These are phyloP conservation scores for Coelastrella sp. DNA, from an alignment of 139 green algal genomes.

Conservation along the genomic window DNA sequence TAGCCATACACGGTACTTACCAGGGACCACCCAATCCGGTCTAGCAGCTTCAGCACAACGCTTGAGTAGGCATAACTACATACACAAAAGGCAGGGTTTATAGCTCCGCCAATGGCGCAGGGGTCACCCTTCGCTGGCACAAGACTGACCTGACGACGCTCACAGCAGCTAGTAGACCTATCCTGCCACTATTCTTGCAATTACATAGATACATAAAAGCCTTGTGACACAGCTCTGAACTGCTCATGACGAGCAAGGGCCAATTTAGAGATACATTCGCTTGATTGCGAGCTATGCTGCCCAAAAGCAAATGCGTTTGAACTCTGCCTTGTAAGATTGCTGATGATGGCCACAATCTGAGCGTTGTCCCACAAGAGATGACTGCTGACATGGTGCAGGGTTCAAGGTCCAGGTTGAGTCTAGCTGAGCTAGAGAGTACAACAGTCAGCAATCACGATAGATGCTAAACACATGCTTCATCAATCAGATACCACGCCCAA, in stretches of 20 bases:
- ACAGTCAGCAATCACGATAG: too few species aligned
- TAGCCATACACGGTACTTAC: not conserved
- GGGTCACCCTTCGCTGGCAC: not conserved
- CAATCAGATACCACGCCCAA: too few species aligned
- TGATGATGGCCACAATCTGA: too few species aligned
- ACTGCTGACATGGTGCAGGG: too few species aligned
- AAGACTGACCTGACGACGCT: not conserved
- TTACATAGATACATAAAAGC: not conserved
- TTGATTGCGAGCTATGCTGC: not conserved
- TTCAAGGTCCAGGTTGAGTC: too few species aligned
- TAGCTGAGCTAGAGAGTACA: too few species aligned
- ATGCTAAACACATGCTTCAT: too few species aligned
- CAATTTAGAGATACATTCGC: not conserved
- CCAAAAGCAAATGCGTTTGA: too few species aligned
- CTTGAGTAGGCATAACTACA: constrained; percentile 19
- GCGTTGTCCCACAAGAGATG: too few species aligned
- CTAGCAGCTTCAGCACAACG: not conserved
- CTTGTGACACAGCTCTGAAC: not conserved
- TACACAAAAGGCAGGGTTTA: not conserved
- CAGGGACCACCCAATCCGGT: not conserved
- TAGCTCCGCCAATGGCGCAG: not conserved
- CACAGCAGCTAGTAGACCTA: not conserved
- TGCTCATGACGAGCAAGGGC: not conserved
- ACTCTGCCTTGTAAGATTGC: too few species aligned
- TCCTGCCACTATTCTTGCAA: not conserved